Evolutionary conservation across 345 rosid species (phyloP), one percentile per base, ranked within the genome.

Genomic region (Zanthoxylum bungeanum): DNA sequence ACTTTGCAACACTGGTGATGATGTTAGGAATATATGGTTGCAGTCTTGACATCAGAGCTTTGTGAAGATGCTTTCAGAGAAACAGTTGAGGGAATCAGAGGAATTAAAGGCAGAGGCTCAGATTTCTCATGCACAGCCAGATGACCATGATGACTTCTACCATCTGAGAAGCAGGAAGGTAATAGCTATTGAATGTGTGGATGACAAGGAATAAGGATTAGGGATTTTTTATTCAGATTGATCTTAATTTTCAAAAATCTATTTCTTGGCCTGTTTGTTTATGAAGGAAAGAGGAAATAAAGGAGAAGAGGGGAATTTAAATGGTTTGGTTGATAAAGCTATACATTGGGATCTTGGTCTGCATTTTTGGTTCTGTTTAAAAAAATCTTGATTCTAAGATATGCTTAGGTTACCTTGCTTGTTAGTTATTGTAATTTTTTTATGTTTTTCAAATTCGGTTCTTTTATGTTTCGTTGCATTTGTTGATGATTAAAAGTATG

Each of bases 81-180:
- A 92, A 77, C 98, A 92, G 80, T 72, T 87, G 73, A 89, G 79
- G 71, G 98, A 95, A 81, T 80, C 85, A 4, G 93, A 88, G 84
- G 97, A 95, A 77, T 77, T 85, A 53, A 92, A 92, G 79, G 99
- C 98, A 65, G 92, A 90, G 83, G 92, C 96, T 53, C 97, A 85
- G 81, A 83, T 90, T 76, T 84, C 93, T 72, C 84, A 92, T 84
- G 92, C 97, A 61, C 99, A 95, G 50, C 99, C 99, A 25, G 99
- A 92, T 85, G 97, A 95, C 73, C 93, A 92, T 68, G 91, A 92
- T 65, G 93, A 92, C 79, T 92, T 95, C 90, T 92, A 89, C 80
- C 96, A 91, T 83, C 82, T 95, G 66, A 95, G 92, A 88, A 92
- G 98, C 81, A 82, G 96, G 80, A 95, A 90, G 97, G 99, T 92